Percentiles rank a stretch among this genome's conserved stretches.
Evolutionary conservation across 192 early-diverging fungal genomes (phyloP).

Genomic region (Allomyces javanicus): DNA sequence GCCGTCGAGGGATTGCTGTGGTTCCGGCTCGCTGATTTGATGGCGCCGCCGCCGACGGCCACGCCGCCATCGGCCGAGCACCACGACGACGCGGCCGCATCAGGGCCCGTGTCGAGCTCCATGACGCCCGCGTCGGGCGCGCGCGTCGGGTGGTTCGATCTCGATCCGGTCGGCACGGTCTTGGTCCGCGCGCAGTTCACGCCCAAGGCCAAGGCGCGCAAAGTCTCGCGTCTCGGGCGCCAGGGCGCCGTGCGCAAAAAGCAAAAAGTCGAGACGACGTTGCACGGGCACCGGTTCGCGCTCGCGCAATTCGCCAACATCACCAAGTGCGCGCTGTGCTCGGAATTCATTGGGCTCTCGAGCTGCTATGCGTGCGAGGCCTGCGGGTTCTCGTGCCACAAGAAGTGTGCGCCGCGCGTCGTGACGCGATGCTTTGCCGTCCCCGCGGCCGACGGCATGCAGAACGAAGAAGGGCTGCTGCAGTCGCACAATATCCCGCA

Average conservation of each 20-base stretch:
- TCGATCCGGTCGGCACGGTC: conserved; percentile 85
- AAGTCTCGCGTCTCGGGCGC: conserved; percentile 40
- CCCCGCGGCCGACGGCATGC: conserved; percentile 35
- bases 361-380: conserved; percentile 86
- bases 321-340: conserved; percentile 92
- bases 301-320: conserved; percentile 82
- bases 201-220: conserved; percentile 22
- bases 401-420: conserved; percentile 65
- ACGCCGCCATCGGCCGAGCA: conserved; percentile 9
- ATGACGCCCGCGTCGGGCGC: not conserved
- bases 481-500: conserved; percentile 88
- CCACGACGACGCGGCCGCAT: conserved; percentile 4
- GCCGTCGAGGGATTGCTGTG: conserved; percentile 70
- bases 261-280: conserved; percentile 63
- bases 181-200: conserved; percentile 68
- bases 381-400: conserved; percentile 86
- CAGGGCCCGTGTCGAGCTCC: conserved; percentile 17
- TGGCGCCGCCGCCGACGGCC: conserved; percentile 30
- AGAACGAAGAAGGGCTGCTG: conserved; percentile 26
- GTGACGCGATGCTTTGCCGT: conserved; percentile 77
- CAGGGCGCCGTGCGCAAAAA: conserved; percentile 53
- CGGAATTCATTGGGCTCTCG: conserved; percentile 77
- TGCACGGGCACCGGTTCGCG: conserved; percentile 88
- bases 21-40: conserved; percentile 85
- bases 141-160: conserved; percentile 49